Evolutionary conservation across 805 yeast species (phyloP), one percentile per base, ranked within the genome.

Genomic region (Candida coquimbonensis): DNA sequence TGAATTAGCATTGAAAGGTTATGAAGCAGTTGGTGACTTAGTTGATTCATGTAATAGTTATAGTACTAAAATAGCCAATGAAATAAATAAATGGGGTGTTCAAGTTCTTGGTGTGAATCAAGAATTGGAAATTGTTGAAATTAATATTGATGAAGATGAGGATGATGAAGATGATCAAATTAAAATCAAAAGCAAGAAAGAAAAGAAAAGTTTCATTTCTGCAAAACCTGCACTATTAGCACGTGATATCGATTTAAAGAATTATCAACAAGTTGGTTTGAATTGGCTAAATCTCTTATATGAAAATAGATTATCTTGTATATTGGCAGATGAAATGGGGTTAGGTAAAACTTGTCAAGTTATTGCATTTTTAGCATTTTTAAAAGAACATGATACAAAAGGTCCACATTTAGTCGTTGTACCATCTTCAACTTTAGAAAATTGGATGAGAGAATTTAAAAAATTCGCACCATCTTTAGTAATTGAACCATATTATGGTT

Each of bases 261-360:
- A 79, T 58, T 93, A 93, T 64, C 99, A 93, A 68, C 93, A 89
- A 55, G 96, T 90, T n/a, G 99, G 99, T 39, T 68, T 93, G 43
- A 93, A 93, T 62, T 93, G 99, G 99, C 70, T 93, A 45, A 74
- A 81, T 50, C 64, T 91, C 45, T 70, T 93, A 29, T 93, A 91
- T 62, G 79, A 78, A 48, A 80, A 84, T 59, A 74, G 80, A 16
- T 71, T 93, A 46, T 88, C 96, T 7, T 90, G 99, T 67, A 93
- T 93, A 46, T 70, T 93, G 41, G 99, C 99, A 0, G 99, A 93
- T 67, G 99, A 93, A 63, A 93, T 93, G 99, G 99, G 96, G 6
- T 71, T 93, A 41, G 99, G 99, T 49, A 93, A 93, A 62, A 93
- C 99, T 0, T 85, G 96, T 62, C 98, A 93, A 66, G 96, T 93